Conservation (phyloP, 257 asterid genomes). For the Ehretia macrophylla region DNA sequence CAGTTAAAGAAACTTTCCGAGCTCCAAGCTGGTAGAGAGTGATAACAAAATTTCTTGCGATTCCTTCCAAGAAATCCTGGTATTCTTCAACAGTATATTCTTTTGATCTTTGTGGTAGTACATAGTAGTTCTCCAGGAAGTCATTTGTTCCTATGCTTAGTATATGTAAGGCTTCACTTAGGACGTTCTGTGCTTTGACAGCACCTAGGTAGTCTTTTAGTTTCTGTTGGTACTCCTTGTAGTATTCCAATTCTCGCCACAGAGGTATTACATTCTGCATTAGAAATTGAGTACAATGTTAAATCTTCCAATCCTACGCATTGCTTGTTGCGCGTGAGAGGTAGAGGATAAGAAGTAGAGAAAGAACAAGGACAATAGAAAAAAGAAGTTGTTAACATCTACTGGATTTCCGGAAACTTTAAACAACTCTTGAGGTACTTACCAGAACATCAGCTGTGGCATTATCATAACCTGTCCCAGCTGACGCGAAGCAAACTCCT, state of each 20-base stretch:
- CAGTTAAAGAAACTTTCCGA: conserved; percentile 67
- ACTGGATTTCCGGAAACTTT: too few relatives aligned
- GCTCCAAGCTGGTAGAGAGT: conserved; percentile 64
- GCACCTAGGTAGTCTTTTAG: conserved; percentile 53
- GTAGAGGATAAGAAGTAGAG: too few relatives aligned
- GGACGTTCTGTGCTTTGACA: conserved; percentile 35
- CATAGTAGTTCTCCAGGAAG: conserved; percentile 67
- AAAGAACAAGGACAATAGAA: too few relatives aligned
- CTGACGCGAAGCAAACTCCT: conserved; percentile 92
- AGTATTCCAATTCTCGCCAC: conserved; percentile 70
- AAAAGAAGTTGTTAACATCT: too few relatives aligned
- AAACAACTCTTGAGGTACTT: conserved; percentile 18
- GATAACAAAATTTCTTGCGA: conserved; percentile 45
- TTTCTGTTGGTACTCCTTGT: conserved; percentile 59
- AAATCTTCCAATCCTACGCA: too few relatives aligned
- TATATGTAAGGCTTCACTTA: conserved; percentile 50
- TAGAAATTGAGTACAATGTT: neutral
- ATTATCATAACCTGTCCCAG: conserved; percentile 83
- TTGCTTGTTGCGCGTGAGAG: too few relatives aligned
- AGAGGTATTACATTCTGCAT: conserved; percentile 75
- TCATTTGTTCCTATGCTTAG: conserved; percentile 84
- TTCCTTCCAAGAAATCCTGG: conserved; percentile 44
- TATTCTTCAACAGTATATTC: conserved; percentile 51
- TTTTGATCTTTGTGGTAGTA: conserved; percentile 35
- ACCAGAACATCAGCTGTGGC: conserved; percentile 78